Base-by-base conservation (phyloP, 768 basidiomycete genomes). In the Calocera cornea region DNA sequence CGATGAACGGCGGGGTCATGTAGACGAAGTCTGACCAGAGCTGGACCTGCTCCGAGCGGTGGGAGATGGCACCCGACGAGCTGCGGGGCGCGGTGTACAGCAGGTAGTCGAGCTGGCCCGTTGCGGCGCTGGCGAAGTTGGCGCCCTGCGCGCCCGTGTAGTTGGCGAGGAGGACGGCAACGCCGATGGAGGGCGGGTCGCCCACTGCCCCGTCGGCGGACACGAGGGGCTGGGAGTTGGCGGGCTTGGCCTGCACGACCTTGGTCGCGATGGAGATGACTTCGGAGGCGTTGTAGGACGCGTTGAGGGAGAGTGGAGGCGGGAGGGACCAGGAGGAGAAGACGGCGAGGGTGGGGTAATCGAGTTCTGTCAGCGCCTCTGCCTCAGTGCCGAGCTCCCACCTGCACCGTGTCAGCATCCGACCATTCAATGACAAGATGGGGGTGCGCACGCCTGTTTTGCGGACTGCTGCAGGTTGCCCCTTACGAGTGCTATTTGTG, bases 1-100 rank as follows among this genome's bases (percentile, higher is more conserved):
- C 90, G 11, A 94, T 76, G 74, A 92, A 95, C 0, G 90, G 89
- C 0, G 91, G 91, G 0, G 87, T 87, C 91, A 92, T 92, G 74
- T 87, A 92, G 14, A 89, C 81, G 65, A 81, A 92, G 74, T 92
- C 90, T 65, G 84, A 84, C 88, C 89, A 92, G 12, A 90, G 80
- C 73, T 92, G 88, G 2, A 90, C 79, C 76, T 88, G 76, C 16
- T 81, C 79, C 41, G 80, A 76, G 0, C 90, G 82, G 74, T 95
- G 92, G 10, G 89, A 91, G 29, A 95, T 84, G 0, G 93, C 92
- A 0, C 92, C 92, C 69, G 90, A 87, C 1, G 70, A 67, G 0
- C 89, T 87, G 70, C 78, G 80, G 8, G 90, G 87, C 1, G 70
- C 71, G 0, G 75, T 73, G 34, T 79, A 72, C 27, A 86, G 76